A percentile compares a stretch with the other conserved stretches of the same genome.
These are phyloP conservation scores for Alternaria arborescens DNA, from an alignment of 2,329 filamentous ascomycete species.

Conservation along the genomic window DNA sequence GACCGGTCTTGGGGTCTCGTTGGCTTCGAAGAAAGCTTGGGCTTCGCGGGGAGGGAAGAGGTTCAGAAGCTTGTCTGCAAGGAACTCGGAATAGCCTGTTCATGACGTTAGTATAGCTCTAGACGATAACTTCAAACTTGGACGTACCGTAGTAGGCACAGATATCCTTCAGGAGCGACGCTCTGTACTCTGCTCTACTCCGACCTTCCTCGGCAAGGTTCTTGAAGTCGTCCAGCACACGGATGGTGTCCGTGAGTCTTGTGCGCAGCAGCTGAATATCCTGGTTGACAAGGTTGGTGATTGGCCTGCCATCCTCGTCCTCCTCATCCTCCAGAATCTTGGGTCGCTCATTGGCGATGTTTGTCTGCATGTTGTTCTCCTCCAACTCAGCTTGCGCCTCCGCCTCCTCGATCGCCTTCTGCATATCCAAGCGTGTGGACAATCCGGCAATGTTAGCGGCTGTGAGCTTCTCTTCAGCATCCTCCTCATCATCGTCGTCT, in stretches of 20 bases:
- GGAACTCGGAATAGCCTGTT: slow-evolving; percentile 80
- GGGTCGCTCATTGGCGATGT: slow-evolving; percentile 76
- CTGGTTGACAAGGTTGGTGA: slow-evolving; percentile 72
- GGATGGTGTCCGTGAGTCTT: slow-evolving; percentile 90
- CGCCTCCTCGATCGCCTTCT: slow-evolving; percentile 79
- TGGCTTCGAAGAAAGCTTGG: slow-evolving; percentile 98
- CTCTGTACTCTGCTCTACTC: slow-evolving; percentile 86
- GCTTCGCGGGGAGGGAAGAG: slow-evolving; percentile 93
- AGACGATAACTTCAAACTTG: background rate
- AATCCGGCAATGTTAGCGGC: slow-evolving; percentile 96
- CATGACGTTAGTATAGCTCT: background rate
- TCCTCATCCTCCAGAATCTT: slow-evolving; percentile 69
- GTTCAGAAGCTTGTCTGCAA: slow-evolving; percentile 95
- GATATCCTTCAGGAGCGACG: slow-evolving; percentile 87
- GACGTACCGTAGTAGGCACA: slow-evolving; percentile 82
- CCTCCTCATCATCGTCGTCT: slow-evolving; percentile 94
- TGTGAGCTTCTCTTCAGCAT: slow-evolving; percentile 86
- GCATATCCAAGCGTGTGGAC: slow-evolving; percentile 81
- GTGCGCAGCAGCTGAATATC: slow-evolving; percentile 89
- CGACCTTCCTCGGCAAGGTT: slow-evolving; percentile 81
- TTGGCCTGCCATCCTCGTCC: slow-evolving; percentile 66
- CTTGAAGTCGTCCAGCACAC: slow-evolving; percentile 87
- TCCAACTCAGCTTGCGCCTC: slow-evolving; percentile 86
- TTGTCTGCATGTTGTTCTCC: slow-evolving; percentile 87
- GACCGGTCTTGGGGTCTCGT: slow-evolving; percentile 91